Conservation (phyloP, 257 asterid genomes). For the Jaltomata sinuosa region DNA sequence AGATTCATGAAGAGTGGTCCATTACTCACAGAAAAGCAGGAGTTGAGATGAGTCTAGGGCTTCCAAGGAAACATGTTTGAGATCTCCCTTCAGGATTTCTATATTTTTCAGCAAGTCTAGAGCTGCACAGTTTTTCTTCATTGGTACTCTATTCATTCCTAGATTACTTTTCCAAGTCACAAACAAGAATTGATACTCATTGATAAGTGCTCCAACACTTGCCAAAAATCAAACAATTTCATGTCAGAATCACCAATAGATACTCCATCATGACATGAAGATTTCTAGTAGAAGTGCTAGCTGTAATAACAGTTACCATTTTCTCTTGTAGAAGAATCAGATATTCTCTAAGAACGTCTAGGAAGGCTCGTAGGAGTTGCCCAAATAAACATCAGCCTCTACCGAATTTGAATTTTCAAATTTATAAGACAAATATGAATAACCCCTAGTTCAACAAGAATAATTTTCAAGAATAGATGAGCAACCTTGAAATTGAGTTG, state of each 20-base stretch:
- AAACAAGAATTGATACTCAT: not conserved
- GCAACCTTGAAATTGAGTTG: not conserved
- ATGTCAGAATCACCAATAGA: not conserved
- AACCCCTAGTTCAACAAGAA: not conserved
- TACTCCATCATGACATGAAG: not conserved
- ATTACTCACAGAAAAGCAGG: not conserved
- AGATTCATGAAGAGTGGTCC: not conserved
- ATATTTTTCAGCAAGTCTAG: not conserved
- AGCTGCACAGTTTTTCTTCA: not conserved
- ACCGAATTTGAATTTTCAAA: not conserved
- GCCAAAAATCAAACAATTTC: not conserved
- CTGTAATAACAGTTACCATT: too few species aligned
- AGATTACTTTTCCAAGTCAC: not conserved
- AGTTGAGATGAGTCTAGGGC: not conserved
- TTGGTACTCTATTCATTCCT: not conserved
- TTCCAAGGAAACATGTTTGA: not conserved
- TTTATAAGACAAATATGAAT: not conserved
- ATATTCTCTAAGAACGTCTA: not conserved
- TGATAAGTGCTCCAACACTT: not conserved
- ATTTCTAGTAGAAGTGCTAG: too few species aligned
- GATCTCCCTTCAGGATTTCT: not conserved
- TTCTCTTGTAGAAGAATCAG: not conserved
- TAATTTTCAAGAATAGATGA: not conserved
- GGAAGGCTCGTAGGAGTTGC: not conserved
- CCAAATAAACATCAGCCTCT: not conserved